These are phyloP conservation scores for Fraxinus excelsior DNA, from an alignment of 257 asterid species.

Conservation along the genomic window DNA sequence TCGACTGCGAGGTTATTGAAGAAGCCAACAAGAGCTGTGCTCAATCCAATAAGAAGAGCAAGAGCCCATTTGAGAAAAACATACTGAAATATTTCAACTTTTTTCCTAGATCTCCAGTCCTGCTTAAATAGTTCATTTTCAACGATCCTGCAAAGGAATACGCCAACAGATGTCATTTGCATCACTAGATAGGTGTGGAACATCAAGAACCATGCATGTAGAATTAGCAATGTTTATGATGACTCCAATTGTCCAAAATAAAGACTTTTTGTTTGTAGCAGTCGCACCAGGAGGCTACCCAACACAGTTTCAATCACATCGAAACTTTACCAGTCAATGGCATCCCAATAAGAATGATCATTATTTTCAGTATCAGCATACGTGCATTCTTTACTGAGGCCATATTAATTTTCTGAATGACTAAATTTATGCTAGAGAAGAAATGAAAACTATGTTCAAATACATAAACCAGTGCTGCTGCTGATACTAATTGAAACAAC, in stretches of 20 bases:
- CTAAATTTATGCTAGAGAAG: constrained; percentile 3
- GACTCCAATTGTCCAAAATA: not conserved
- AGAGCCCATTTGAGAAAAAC: constrained; percentile 88
- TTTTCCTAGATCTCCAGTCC: constrained; percentile 95
- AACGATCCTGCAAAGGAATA: constrained; percentile 62
- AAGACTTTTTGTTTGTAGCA: not conserved
- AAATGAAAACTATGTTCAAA: not conserved
- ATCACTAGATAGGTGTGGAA: not conserved
- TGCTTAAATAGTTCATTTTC: constrained; percentile 93
- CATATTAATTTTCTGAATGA: not conserved
- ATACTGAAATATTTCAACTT: constrained; percentile 73
- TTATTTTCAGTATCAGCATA: not conserved
- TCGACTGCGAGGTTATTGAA: constrained; percentile 85
- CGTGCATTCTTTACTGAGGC: not conserved
- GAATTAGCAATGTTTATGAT: not conserved
- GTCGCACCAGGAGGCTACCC: not conserved
- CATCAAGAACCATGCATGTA: not conserved
- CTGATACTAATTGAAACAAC: constrained; percentile 1
- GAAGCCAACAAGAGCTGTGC: constrained; percentile 83
- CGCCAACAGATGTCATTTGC: constrained; percentile 4
- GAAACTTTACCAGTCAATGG: not conserved
- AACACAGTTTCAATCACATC: not conserved
- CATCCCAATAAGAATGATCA: not conserved
- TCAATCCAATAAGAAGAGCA: constrained; percentile 82
- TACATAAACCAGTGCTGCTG: not conserved